Evolutionary conservation across 192 early-diverging fungal genomes (phyloP), one percentile per base, ranked within the genome.

Genomic region (Entomortierella lignicola): DNA sequence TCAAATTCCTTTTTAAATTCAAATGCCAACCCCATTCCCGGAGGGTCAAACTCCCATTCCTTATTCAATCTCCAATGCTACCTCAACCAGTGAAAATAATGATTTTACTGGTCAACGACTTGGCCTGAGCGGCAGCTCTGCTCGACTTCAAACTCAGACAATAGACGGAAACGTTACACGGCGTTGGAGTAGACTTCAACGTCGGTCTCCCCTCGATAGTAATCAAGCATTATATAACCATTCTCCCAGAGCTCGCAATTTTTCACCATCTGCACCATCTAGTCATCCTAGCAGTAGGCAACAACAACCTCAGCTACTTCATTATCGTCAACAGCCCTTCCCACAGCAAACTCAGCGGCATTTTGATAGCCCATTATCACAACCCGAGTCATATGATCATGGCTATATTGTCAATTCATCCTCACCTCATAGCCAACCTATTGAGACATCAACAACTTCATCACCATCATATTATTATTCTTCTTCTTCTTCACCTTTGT

Each of bases 241-340:
- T 63, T 79, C 75, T 30, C 75, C 67, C 13, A 51, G 75, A 42
- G 53, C 75, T 41, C 75, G 75, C 39, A 55, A 65, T 44, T 55
- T 48, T 4, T 69, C 25, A 29, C 26, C 66, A 13, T 44, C 60
- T 11, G 56, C 75, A 15, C 57, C 55, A 7, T 50, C 56, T 12
- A 59, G 43, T 30, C 64, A 62, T 18, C 52, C 18, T 34, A 34
- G 13, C 32, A 43, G 44, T 48, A 44, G 57, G n/a, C n/a, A n/a
- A n/a, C n/a, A 27, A 23, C 41, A 53, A 25, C 56, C 57, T 12
- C 66, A 47, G 32, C 20, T 37, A 62, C 27, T 37, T 10, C 50
- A 50, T n/a, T 34, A 34, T 21, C 32, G 34, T 21, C 31, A 31
- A 2, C 53, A 66, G 21, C 52, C 52, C 17, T 13, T 54, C 18